These are phyloP conservation scores for Bauhinia variegata DNA, from an alignment of 306 rosid species.

Conservation along the genomic window DNA sequence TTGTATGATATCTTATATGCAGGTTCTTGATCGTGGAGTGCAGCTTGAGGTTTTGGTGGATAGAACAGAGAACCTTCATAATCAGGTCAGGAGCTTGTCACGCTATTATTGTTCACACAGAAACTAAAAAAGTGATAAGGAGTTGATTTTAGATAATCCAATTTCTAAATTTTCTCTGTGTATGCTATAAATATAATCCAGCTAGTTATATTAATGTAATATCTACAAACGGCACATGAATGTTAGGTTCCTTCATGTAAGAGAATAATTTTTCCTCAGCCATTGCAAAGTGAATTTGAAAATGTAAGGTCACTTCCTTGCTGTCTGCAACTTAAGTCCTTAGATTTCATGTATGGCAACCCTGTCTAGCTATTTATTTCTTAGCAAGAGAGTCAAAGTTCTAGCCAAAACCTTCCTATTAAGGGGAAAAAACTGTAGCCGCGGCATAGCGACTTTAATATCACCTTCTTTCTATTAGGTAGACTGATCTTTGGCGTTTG, in stretches of 20 bases:
- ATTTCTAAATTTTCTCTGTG: background rate
- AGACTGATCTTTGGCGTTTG: background rate
- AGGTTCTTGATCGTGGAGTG: conserved; percentile 76
- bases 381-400: background rate
- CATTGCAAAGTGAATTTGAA: background rate
- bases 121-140: background rate
- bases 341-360: background rate
- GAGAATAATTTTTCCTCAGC: background rate
- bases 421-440: background rate
- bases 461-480: background rate
- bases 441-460: background rate
- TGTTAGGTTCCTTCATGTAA: background rate
- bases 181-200: background rate
- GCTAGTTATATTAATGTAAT: background rate
- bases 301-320: conserved; percentile 3
- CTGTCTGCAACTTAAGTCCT: background rate
- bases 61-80: conserved; percentile 67
- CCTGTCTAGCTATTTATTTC: background rate
- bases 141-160: background rate
- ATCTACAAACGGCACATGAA: background rate
- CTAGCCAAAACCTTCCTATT: background rate
- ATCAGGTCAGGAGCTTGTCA: conserved; percentile 49
- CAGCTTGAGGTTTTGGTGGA: conserved; percentile 68
- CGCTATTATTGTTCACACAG: conserved; percentile 18
- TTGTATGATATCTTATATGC: conserved; percentile 22